These are phyloP conservation scores for Pulveroboletus frians DNA, from an alignment of 768 basidiomycete species.

Conservation along the genomic window DNA sequence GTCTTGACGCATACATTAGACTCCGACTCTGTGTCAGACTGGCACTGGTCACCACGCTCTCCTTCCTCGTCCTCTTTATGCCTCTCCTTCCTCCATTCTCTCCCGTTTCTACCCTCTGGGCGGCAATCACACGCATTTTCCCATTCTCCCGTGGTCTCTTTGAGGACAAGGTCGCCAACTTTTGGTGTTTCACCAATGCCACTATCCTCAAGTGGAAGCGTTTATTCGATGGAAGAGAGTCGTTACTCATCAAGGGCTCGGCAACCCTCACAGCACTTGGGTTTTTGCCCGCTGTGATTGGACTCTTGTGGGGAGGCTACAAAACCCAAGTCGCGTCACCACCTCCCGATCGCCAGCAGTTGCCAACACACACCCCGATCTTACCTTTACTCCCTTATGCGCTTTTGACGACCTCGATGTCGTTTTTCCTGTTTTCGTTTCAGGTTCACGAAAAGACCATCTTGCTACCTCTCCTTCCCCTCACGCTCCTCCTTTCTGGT, in stretches of 20 bases:
- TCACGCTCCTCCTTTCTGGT: conserved; percentile 68
- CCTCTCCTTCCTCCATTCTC: conserved; percentile 76
- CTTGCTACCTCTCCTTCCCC: conserved; percentile 76
- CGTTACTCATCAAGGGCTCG: conserved; percentile 59
- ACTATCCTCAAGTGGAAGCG: conserved; percentile 73
- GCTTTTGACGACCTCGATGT: conserved; percentile 74
- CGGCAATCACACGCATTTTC: conserved; percentile 78
- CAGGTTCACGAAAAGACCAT: conserved; percentile 97
- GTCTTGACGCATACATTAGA: conserved; percentile 19
- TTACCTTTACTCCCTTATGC: conserved; percentile 74
- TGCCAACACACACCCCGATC: conserved; percentile 41
- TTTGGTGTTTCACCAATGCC: conserved; percentile 93
- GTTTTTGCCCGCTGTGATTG: conserved; percentile 58
- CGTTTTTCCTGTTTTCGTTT: conserved; percentile 95
- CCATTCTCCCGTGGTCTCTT: conserved; percentile 88
- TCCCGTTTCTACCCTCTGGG: conserved; percentile 43
- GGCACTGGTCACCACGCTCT: conserved; percentile 51
- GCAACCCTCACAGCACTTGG: conserved; percentile 62
- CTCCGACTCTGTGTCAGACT: conserved; percentile 61
- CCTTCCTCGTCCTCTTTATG: conserved; percentile 67
- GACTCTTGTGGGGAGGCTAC: conserved; percentile 38
- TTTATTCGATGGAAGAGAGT: conserved; percentile 35
- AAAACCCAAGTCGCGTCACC: conserved; percentile 19
- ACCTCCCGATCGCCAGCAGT: neutral
- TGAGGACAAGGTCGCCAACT: conserved; percentile 96